A percentile compares a stretch with the other conserved stretches of the same genome.
These are phyloP conservation scores for Diaporthe humulicola DNA, from an alignment of 2,329 filamentous ascomycete genomes.

Conservation along the genomic window DNA sequence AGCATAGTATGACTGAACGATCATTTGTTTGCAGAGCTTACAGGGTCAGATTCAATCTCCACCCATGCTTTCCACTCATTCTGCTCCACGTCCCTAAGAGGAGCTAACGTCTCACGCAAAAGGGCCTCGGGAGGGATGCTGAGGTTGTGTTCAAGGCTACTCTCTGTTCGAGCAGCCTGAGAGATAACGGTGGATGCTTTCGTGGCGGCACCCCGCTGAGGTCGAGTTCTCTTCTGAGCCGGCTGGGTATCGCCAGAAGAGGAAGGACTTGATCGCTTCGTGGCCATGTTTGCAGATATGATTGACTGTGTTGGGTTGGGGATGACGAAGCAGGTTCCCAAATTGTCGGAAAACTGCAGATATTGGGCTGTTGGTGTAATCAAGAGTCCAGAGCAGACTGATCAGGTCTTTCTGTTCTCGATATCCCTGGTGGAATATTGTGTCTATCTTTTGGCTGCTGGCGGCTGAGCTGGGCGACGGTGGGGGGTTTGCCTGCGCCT, in stretches of 20 bases:
- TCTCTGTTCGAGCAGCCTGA: slow-evolving; percentile 40
- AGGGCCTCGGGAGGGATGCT: slow-evolving; percentile 52
- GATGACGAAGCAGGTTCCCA: not conserved
- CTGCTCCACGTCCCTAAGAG: slow-evolving; percentile 65
- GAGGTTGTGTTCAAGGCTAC: slow-evolving; percentile 44
- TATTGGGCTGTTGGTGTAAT: not conserved
- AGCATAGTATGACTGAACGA: not conserved
- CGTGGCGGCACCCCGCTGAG: slow-evolving; percentile 34
- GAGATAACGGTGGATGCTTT: slow-evolving; percentile 31
- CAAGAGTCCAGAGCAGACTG: not conserved
- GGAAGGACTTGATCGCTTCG: slow-evolving; percentile 18
- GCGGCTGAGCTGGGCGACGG: not conserved
- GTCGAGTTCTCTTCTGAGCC: slow-evolving; percentile 2
- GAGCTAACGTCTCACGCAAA: slow-evolving; percentile 60
- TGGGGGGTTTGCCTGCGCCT: not conserved
- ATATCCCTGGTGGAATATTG: not conserved
- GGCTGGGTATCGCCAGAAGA: slow-evolving; percentile 3
- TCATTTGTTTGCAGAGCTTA: slow-evolving; percentile 54
- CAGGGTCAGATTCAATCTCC: slow-evolving; percentile 92
- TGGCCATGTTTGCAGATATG: not conserved
- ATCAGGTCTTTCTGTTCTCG: not conserved
- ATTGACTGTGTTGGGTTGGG: not conserved
- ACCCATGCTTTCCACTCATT: slow-evolving; percentile 79
- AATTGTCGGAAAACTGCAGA: not conserved
- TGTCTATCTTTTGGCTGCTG: not conserved